Base-by-base conservation (phyloP, 306 rosid species). In the Herpetospermum pedunculosum region DNA sequence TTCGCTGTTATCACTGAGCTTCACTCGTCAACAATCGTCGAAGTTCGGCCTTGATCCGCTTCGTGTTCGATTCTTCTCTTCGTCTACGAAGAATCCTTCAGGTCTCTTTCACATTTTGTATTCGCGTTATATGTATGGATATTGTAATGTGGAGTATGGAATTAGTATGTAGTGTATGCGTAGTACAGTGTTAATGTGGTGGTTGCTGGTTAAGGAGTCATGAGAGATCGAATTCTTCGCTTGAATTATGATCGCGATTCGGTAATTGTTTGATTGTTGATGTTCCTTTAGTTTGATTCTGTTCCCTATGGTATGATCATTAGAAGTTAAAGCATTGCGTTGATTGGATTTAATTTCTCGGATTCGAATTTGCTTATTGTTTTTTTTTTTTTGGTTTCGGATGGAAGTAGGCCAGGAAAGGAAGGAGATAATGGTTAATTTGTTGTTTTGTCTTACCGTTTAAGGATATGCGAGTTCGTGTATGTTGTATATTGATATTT, bases 61-160 rank as follows among this genome's bases (percentile, higher is more conserved):
- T 60, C 30, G 2, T 75, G 21, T 28, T 75, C 72, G 78, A 29
- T 43, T 48, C 71, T 12, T 59, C 28, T 75, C 71, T 19, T 44
- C 72, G 37, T 58, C 59, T 38, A 5, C 78, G 19, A 75, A 59
- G 72, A n/a, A n/a, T n/a, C n/a, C 43, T 75, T 14, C 71, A 25
- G 78, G 77, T 74, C 44, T 55, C 25, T 50, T 15, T 52, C 35
- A 11, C 34, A 29, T 32, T n/a, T 49, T 30, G 28, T 32, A 49
- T 52, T 49, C 26, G 9, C 57, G 1, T 47, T 70, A 2, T 10
- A 37, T 64, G 7, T 21, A 3, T 64, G 4, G 18, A 64, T 64
- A 11, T 64, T 64, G 0, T 64, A 19, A 35, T 12, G 30, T 64
- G 15, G 7, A 64, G n/a, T 37, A 19, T 19, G 44, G 8, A 34